Conservation (phyloP, 371 early-diverging fungal genomes). For the Conidiobolus incongruus region DNA sequence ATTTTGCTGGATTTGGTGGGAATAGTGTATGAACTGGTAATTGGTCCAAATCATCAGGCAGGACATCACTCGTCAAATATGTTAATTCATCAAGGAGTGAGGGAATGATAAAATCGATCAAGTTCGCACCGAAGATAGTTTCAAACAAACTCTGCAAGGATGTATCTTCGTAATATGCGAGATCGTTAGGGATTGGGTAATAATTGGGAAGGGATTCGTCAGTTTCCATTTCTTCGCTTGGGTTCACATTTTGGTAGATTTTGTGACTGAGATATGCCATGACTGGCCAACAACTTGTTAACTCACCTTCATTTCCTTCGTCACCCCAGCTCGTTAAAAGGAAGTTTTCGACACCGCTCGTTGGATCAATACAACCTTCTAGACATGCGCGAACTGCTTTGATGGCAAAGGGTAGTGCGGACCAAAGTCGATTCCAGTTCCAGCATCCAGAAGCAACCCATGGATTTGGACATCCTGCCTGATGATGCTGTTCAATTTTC, state of each 20-base stretch:
- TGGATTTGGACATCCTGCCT: conserved; percentile 48
- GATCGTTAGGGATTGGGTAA: background rate
- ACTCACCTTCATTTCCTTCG: conserved; percentile 76
- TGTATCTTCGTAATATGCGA: background rate
- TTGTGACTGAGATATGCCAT: no score
- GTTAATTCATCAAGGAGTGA: background rate
- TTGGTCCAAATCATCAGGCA: background rate
- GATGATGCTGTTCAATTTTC: conserved; percentile 59
- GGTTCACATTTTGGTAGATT: no score
- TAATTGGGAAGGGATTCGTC: background rate
- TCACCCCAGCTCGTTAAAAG: conserved; percentile 78
- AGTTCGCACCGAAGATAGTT: conserved; percentile 7
- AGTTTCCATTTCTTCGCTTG: background rate
- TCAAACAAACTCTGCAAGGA: background rate
- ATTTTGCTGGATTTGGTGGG: conserved; percentile 59
- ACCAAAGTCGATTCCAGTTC: conserved; percentile 76
- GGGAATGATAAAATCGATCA: conserved; percentile 13
- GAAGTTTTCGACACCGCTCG: conserved; percentile 33
- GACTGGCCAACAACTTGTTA: no score
- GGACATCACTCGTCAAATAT: no score
- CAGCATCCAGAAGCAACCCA: conserved; percentile 58
- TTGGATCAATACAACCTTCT: conserved; percentile 30
- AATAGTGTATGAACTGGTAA: conserved; percentile 12
- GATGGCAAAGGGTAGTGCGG: conserved; percentile 55
- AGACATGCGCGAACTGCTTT: conserved; percentile 51